Evolutionary conservation across 2,329 filamentous ascomycete genomes (phyloP).

Genomic region (Escovopsis sp.): DNA sequence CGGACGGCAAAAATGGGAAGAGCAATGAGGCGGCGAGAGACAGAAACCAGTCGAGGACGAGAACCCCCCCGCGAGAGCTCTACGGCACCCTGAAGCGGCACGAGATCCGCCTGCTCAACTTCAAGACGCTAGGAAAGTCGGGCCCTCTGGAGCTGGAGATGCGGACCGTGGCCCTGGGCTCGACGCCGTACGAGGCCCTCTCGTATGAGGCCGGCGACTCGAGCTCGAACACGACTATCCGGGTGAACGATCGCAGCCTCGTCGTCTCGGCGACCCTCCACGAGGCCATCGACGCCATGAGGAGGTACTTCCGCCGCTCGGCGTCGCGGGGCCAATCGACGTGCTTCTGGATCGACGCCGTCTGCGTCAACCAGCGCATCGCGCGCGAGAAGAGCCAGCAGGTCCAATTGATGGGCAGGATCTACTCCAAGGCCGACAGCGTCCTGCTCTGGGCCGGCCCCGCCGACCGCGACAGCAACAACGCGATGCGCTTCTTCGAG

Average conservation of each 20-base stretch:
- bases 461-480: neutral
- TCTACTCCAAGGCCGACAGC: slow-evolving; percentile 3
- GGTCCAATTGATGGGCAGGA: slow-evolving; percentile 6
- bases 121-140: neutral
- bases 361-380: slow-evolving; percentile 7
- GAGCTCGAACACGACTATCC: neutral
- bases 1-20: no score
- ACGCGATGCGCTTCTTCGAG: neutral
- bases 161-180: neutral
- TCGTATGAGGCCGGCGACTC: neutral
- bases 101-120: neutral
- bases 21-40: no score
- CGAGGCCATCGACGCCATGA: neutral
- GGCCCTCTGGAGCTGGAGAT: neutral
- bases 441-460: slow-evolving; percentile 5
- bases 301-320: neutral
- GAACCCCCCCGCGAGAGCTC: neutral
- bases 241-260: neutral
- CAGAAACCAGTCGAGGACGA: no score
- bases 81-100: neutral
- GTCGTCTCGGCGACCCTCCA: neutral
- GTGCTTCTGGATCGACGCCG: slow-evolving; percentile 6
- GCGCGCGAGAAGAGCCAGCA: slow-evolving; percentile 5
- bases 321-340: neutral
- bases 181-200: neutral